Base-by-base conservation (phyloP, 805 yeast species). In the Debaryomyces hansenii region DNA sequence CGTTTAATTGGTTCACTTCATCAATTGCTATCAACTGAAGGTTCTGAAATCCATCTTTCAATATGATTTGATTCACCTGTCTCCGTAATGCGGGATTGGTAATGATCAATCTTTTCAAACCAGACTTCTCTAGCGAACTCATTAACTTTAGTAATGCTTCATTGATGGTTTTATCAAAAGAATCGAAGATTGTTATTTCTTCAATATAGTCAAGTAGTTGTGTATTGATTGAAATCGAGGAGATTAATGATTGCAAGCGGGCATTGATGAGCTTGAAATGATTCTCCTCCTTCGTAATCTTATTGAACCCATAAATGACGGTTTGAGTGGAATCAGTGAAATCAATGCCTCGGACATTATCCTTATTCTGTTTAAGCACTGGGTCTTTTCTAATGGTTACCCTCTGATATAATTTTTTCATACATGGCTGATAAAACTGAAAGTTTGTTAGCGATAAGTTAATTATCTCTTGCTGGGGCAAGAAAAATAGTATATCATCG, bases 371-470 rank as follows among this genome's bases (percentile, higher is more conserved):
- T 33, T 48, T 42, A 29, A 61, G 42, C 5, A 52, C 48, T 1
- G 67, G 57, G 24, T 53, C 59, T 21, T 34, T 39, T 42, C 57
- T 66, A 5, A 64, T 47, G 18, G 53, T 46, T 14, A 71, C 52
- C 14, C 52, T 54, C 8, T 50, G 46, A 53, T 70, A 70, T 32
- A 71, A 52, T 39, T 63, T 53, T 16, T 46, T 39, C 37, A 62
- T 43, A 44, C 70, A 66, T 11, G 72, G 72, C 41, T 59, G 52
- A 49, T 70, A 70, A 45, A 67, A 66, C 27, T 53, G 51, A 50
- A 48, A 70, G 53, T 68, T 70, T 21, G 75, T 67, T 20, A 54
- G 54, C 1, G 74, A 62, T 14, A 71, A 58, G 37, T 61, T 66
- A 21, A 66, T 21, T 14, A 68, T 56, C 39, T 58, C 59, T 41